Percentiles rank a stretch among this genome's conserved stretches.
These are phyloP conservation scores for Ascocoryne sarcoides DNA, from an alignment of 2,329 filamentous ascomycete species.

Conservation along the genomic window DNA sequence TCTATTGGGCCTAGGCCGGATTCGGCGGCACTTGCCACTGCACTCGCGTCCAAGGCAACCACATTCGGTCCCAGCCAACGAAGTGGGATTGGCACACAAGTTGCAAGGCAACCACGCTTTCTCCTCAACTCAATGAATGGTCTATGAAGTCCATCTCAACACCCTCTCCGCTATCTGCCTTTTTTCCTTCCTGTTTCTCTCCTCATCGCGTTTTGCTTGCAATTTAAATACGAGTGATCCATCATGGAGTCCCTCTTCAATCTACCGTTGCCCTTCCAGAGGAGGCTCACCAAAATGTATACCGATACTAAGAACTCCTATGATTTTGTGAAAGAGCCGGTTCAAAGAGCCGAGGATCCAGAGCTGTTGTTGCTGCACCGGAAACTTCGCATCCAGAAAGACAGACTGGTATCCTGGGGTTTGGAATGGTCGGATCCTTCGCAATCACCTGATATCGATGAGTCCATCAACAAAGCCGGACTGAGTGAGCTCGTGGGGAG, in stretches of 20 bases:
- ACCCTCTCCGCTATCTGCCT: neutral
- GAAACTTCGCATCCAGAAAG: slow-evolving; percentile 65
- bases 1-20: too few relatives aligned
- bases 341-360: slow-evolving; percentile 54
- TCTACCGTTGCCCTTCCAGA: slow-evolving; percentile 40
- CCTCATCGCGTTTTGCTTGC: too few relatives aligned
- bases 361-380: slow-evolving; percentile 65
- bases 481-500: slow-evolving; percentile 69
- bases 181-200: too few relatives aligned
- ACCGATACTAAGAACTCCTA: slow-evolving; percentile 73
- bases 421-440: slow-evolving; percentile 69
- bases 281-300: slow-evolving; percentile 63
- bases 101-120: too few relatives aligned
- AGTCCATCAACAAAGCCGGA: slow-evolving; percentile 62
- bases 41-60: too few relatives aligned
- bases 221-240: too few relatives aligned
- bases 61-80: too few relatives aligned
- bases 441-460: slow-evolving; percentile 61
- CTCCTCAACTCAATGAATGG: too few relatives aligned
- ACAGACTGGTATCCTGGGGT: slow-evolving; percentile 71
- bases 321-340: slow-evolving; percentile 60
- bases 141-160: slow-evolving; percentile 2
- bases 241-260: slow-evolving; percentile 25
- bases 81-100: too few relatives aligned
- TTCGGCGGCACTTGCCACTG: too few relatives aligned